Percentiles rank a stretch among this genome's conserved stretches.
phyloP scores from a whole-genome alignment of 2,329 filamentous ascomycete genomes.

The Ceratocystis smalleyi region DNA sequence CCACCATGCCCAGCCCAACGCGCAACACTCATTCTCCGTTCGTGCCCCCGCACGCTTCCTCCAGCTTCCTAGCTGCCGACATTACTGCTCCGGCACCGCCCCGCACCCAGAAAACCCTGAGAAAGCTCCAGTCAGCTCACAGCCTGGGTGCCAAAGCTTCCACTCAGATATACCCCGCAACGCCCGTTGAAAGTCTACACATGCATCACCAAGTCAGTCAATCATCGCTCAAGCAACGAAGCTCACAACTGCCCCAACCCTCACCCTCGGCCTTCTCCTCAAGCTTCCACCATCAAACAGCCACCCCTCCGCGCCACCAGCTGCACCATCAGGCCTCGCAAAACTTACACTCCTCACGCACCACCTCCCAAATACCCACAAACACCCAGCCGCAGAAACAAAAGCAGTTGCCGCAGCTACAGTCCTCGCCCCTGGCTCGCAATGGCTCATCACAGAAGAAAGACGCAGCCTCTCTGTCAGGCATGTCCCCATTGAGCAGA shows the following conservation, averaged over 20 bases:
- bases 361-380: background rate
- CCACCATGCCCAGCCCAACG: constrained; percentile 9
- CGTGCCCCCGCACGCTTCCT: background rate
- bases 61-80: constrained; percentile 23
- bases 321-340: constrained; percentile 15
- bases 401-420: constrained; percentile 2
- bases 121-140: constrained; percentile 64
- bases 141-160: constrained; percentile 42
- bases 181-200: constrained; percentile 28
- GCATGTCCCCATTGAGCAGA: constrained; percentile 28
- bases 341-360: background rate
- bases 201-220: constrained; percentile 26
- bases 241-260: constrained; percentile 15
- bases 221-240: constrained; percentile 17
- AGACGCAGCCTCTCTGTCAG: constrained; percentile 20
- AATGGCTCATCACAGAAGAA: constrained; percentile 24
- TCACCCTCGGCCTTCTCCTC: constrained; percentile 11
- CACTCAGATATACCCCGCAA: constrained; percentile 29
- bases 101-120: constrained; percentile 49
- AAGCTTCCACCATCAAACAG: constrained; percentile 1
- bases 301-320: constrained; percentile 8
- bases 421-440: constrained; percentile 20
- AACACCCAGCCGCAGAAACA: background rate
- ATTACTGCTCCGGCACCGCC: constrained; percentile 44
- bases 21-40: constrained; percentile 1